Percentiles rank a stretch among this genome's conserved stretches.
Evolutionary conservation across 805 yeast species (phyloP).

Genomic region (Candida arabinofermentans): DNA sequence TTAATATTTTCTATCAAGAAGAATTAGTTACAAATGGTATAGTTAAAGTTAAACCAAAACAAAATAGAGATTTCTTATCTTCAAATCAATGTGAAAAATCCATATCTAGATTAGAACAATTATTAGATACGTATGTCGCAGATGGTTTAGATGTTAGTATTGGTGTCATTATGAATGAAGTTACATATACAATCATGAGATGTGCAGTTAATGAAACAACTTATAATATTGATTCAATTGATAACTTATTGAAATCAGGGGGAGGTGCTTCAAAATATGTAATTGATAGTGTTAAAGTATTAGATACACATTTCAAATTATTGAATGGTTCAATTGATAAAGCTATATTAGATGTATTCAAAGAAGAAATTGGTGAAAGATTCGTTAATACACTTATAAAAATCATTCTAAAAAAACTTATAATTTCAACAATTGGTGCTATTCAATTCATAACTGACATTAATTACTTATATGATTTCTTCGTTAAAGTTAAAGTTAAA

Average conservation of each 20-base stretch:
- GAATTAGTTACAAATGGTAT: conserved; percentile 60
- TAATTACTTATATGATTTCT: conserved; percentile 72
- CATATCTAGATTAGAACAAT: conserved; percentile 57
- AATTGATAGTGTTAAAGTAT: conserved; percentile 50
- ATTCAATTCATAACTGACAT: conserved; percentile 76
- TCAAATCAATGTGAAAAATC: conserved; percentile 72
- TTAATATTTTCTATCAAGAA: conserved; percentile 84
- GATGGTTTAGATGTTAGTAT: conserved; percentile 91
- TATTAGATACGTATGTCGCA: conserved; percentile 86
- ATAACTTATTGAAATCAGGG: conserved; percentile 15
- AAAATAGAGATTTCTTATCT: conserved; percentile 72
- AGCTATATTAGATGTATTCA: conserved; percentile 84
- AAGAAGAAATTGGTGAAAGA: conserved; percentile 89
- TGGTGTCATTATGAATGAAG: conserved; percentile 79
- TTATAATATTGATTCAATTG: conserved; percentile 36
- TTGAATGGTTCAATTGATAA: conserved; percentile 82
- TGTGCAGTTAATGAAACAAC: conserved; percentile 38
- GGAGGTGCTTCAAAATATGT: conserved; percentile 59
- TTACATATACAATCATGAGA: conserved; percentile 30
- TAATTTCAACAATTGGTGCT: conserved; percentile 79
- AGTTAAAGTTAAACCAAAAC: conserved; percentile 41
- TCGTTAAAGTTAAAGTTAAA: conserved; percentile 56
- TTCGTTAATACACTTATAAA: conserved; percentile 75
- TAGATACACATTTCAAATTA: conserved; percentile 68
- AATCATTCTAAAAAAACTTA: conserved; percentile 61